A percentile compares a stretch with the other conserved stretches of the same genome.
phyloP scores from a whole-genome alignment of 2,329 filamentous ascomycete genomes.

The Podosphaera fusca region DNA sequence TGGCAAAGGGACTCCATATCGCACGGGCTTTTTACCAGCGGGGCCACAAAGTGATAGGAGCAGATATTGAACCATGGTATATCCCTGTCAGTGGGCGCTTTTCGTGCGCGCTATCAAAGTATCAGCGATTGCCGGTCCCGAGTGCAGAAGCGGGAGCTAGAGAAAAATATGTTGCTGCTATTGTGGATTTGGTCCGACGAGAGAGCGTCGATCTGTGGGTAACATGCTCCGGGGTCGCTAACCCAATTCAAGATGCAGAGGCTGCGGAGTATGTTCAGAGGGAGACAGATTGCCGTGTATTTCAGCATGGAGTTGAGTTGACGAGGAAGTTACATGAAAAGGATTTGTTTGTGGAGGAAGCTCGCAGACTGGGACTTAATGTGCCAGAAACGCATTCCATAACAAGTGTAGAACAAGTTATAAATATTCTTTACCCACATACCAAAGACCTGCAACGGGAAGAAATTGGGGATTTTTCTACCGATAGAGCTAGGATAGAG shows the following conservation, averaged over 20 bases:
- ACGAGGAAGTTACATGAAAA: slow-evolving; percentile 40
- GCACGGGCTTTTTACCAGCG: slow-evolving; percentile 40
- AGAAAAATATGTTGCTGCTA: slow-evolving; percentile 28
- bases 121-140: slow-evolving; percentile 17
- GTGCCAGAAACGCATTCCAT: slow-evolving; percentile 30
- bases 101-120: slow-evolving; percentile 6
- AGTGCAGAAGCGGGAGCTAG: slow-evolving; percentile 4
- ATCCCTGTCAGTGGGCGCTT: slow-evolving; percentile 10
- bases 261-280: slow-evolving; percentile 38
- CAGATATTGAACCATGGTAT: slow-evolving; percentile 29
- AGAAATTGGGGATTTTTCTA: background rate
- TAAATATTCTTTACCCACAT: slow-evolving; percentile 24
- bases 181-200: slow-evolving; percentile 33
- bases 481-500: slow-evolving; percentile 14
- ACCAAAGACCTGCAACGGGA: background rate
- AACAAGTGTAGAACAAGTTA: slow-evolving; percentile 26
- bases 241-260: slow-evolving; percentile 40
- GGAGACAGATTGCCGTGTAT: slow-evolving; percentile 31
- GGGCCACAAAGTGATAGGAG: slow-evolving; percentile 47
- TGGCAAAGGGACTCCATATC: slow-evolving; percentile 44
- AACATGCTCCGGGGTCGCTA: slow-evolving; percentile 44
- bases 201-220: slow-evolving; percentile 52
- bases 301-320: slow-evolving; percentile 36
- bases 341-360: slow-evolving; percentile 37
- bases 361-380: slow-evolving; percentile 27